phyloP scores from a whole-genome alignment of 2,329 filamentous ascomycete genomes.

The Penicillium sp. region DNA sequence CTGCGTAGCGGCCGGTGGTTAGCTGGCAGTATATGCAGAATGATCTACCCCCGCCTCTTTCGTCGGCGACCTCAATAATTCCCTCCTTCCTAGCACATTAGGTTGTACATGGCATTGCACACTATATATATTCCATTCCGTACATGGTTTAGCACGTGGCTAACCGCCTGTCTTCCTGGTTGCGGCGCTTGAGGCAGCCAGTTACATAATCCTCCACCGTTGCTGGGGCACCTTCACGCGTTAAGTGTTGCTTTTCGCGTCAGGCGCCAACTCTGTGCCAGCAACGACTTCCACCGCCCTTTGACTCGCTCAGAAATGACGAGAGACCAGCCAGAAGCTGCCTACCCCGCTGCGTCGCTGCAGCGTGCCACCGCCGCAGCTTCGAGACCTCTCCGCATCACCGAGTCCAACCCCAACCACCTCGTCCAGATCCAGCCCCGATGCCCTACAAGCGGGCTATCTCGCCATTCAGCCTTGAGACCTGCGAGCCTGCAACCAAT shows the following conservation, averaged over 20 bases:
- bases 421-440: conserved; percentile 17
- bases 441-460: conserved; percentile 38
- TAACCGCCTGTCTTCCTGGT: background rate
- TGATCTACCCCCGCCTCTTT: no score
- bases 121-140: background rate
- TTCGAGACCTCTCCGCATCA: background rate
- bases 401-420: background rate
- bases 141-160: background rate
- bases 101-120: no score
- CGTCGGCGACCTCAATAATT: no score
- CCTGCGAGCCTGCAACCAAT: conserved; percentile 26
- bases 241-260: conserved; percentile 22
- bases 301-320: conserved; percentile 16
- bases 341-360: conserved; percentile 18
- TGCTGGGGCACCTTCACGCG: conserved; percentile 22
- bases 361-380: conserved; percentile 27
- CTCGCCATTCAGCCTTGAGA: conserved; percentile 42
- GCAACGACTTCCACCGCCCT: background rate
- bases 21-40: no score
- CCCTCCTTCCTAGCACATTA: no score
- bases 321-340: background rate
- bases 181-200: background rate
- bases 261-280: conserved; percentile 12
- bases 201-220: conserved; percentile 18
- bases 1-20: no score